Percentiles rank a stretch among this genome's conserved stretches.
Conservation (phyloP, 2,329 filamentous ascomycete species). For the Neofusicoccum ribis region DNA sequence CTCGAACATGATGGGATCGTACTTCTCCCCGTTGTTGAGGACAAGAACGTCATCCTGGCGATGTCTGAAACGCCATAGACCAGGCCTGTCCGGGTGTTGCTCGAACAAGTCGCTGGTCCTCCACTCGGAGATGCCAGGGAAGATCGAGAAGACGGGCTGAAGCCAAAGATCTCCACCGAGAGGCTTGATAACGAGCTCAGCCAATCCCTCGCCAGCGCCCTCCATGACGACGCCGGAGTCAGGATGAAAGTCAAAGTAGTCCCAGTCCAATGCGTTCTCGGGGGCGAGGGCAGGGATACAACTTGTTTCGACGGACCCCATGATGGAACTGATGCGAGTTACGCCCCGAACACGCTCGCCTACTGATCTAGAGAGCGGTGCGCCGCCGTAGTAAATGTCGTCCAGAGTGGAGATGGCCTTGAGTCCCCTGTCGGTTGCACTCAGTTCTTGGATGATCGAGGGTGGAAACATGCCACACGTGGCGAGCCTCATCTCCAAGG, state of each 20-base stretch:
- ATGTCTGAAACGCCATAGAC: slow-evolving; percentile 25
- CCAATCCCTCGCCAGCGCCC: slow-evolving; percentile 24
- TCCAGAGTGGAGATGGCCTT: slow-evolving; percentile 25
- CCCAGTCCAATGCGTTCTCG: slow-evolving; percentile 25
- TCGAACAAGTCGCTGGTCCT: slow-evolving; percentile 25
- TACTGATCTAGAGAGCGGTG: slow-evolving; percentile 22
- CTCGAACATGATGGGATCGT: slow-evolving; percentile 27
- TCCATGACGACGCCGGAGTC: slow-evolving; percentile 28
- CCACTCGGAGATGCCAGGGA: slow-evolving; percentile 22
- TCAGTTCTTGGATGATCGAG: slow-evolving; percentile 28
- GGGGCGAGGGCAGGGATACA: slow-evolving; percentile 25
- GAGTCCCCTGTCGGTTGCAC: slow-evolving; percentile 27
- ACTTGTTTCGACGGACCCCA: slow-evolving; percentile 27
- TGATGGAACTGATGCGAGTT: slow-evolving; percentile 25
- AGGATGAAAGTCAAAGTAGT: slow-evolving; percentile 28
- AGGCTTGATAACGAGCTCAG: slow-evolving; percentile 22
- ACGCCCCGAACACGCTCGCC: slow-evolving; percentile 25
- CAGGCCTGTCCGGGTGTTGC: slow-evolving; percentile 19
- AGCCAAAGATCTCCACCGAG: not conserved
- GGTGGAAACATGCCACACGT: slow-evolving; percentile 25
- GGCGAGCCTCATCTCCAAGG: too few relatives aligned
- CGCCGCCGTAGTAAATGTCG: slow-evolving; percentile 25
- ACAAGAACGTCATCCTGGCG: slow-evolving; percentile 27
- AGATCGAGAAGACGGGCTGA: slow-evolving; percentile 23
- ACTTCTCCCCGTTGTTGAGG: slow-evolving; percentile 26